Base-by-base conservation (phyloP, 345 rosid genomes). In the Lumnitzera racemosa region DNA sequence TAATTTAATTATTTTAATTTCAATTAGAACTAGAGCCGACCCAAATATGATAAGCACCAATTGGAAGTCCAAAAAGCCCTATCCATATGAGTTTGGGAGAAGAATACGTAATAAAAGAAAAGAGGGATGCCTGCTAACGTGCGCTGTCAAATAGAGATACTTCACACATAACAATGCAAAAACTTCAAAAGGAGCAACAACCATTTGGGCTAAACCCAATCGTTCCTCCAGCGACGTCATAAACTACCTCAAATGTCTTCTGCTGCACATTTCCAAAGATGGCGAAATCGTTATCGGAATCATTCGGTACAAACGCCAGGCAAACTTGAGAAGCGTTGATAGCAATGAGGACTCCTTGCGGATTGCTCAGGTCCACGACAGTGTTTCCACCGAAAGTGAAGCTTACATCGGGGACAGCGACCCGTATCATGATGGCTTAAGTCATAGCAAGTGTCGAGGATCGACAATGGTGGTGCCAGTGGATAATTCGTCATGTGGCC, bases 361-460 rank as follows among this genome's bases (percentile, higher is more conserved):
- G 57, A 15, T 64, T 63, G 36, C 36, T 29, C 23, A 71, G 24
- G 3, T 68, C 64, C 29, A 72, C n/a, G 24, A 49, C 13, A 3
- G 47, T 66, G 2, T 46, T 63, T 3, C 67, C 68, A 11, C 24
- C 17, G 65, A 69, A 69, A 24, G 25, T 41, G 55, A 76, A 16
- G 3, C 47, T 17, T n/a, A 68, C 61, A 24, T 53, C 55, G 0
- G 80, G 77, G 14, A 69, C 15, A 13, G 0, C 0, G 3, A 56
- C 15, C 1, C n/a, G 47, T 47, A 0, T n/a, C 47, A 16, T 58
- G 50, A 0, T 31, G 13, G 56, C 78, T 67, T 0, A 70, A 24
- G 25, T 73, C 69, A 47, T 71, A 78, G 24, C 76, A 78, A 0
- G 81, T 74, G 51, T 71, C 76, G 2, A 66, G n/a, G 2, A 64